phyloP scores from a whole-genome alignment of 768 basidiomycete genomes.

The Phallus indusiatus region DNA sequence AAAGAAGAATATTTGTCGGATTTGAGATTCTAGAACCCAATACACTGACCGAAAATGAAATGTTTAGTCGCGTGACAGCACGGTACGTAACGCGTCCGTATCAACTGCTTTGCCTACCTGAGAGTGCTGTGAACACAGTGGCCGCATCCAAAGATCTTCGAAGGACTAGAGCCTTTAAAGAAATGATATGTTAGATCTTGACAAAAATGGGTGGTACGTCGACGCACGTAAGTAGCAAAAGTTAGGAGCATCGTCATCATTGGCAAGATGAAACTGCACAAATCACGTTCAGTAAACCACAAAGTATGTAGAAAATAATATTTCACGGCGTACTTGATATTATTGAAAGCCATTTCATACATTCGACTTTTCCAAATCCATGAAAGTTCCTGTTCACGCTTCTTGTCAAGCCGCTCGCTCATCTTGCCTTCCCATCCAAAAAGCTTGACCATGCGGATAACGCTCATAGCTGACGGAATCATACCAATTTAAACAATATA shows the following conservation, averaged over 20 bases:
- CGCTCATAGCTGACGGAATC: constrained; percentile 34
- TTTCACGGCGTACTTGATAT: constrained; percentile 30
- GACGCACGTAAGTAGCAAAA: constrained; percentile 47
- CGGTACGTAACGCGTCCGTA: no score
- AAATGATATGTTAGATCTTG: background rate
- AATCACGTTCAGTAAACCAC: background rate
- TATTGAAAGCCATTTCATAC: constrained; percentile 35
- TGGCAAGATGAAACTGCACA: constrained; percentile 45
- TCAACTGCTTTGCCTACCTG: no score
- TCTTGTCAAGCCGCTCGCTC: constrained; percentile 39
- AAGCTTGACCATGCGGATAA: constrained; percentile 60
- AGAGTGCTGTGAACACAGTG: constrained; percentile 22
- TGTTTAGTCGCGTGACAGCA: no score
- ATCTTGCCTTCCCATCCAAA: constrained; percentile 47
- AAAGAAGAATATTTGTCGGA: background rate
- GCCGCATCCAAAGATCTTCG: constrained; percentile 18
- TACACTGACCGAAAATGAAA: constrained; percentile 37
- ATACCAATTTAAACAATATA: constrained; percentile 7
- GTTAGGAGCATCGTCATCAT: constrained; percentile 57
- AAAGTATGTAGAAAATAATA: background rate
- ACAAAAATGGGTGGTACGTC: background rate
- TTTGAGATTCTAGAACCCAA: constrained; percentile 44
- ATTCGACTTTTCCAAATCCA: constrained; percentile 46
- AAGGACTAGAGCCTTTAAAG: background rate
- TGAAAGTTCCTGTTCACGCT: constrained; percentile 51